Conservation (phyloP, 2,329 filamentous ascomycete species). For the Phyllosticta capitalensis region DNA sequence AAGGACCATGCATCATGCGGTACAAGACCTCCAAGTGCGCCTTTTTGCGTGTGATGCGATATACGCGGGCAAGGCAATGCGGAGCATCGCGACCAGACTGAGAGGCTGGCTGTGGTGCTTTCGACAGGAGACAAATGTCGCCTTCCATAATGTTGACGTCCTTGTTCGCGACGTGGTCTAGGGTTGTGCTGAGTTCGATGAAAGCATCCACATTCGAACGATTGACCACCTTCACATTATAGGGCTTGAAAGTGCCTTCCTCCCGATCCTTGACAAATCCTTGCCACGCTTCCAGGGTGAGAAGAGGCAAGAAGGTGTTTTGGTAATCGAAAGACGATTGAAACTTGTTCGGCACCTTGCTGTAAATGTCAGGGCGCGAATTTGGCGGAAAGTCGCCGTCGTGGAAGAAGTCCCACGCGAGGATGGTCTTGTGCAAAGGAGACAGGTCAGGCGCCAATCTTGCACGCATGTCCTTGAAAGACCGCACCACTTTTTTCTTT, state of each 20-base stretch:
- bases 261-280: constrained; percentile 84
- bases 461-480: constrained; percentile 87
- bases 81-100: constrained; percentile 47
- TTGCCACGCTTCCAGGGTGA: constrained; percentile 92
- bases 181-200: constrained; percentile 78
- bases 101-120: constrained; percentile 58
- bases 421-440: constrained; percentile 70
- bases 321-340: constrained; percentile 70
- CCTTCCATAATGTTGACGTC: constrained; percentile 70
- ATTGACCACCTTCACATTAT: constrained; percentile 79
- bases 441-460: constrained; percentile 84
- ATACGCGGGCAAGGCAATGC: constrained; percentile 80
- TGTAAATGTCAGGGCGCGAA: constrained; percentile 59
- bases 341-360: constrained; percentile 69
- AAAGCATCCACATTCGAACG: constrained; percentile 88
- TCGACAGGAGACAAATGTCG: constrained; percentile 81
- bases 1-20: constrained; percentile 60
- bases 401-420: constrained; percentile 94
- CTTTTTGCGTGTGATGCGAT: constrained; percentile 70
- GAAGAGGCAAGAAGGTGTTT: constrained; percentile 77
- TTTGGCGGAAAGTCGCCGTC: constrained; percentile 74
- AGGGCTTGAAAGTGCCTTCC: constrained; percentile 69
- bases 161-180: constrained; percentile 60
- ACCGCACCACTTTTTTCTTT: constrained; percentile 70
- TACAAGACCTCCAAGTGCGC: constrained; percentile 76